Evolutionary conservation across 2,329 filamentous ascomycete genomes (phyloP), one percentile per base, ranked within the genome.

Genomic region (Phaeoacremonium minimum): DNA sequence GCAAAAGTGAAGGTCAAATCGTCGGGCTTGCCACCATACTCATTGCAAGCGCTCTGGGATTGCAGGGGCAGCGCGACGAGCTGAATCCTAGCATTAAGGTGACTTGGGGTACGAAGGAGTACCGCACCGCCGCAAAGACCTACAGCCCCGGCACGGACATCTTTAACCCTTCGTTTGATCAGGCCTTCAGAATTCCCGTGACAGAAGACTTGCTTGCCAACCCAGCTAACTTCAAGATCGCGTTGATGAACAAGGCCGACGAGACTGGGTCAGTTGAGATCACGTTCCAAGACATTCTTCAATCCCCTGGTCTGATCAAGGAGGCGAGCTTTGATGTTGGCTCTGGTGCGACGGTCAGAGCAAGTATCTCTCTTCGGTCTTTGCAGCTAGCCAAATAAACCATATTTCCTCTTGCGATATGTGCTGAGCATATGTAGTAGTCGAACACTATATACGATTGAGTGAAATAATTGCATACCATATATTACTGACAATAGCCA

Each of bases 131-230:
- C 2, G 51, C 57, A 37, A 64, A 67, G 52, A 49, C 56, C 0
- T 67, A 71, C 46, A 56, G 52, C 3, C 65, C 66, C 0, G 68
- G 68, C 3, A 59, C 50, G 4, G 68, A 71, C 33, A 68, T 71
- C 42, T 66, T 64, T 53, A 72, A 70, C 46, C 68, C 68, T 3
- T 52, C 58, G 3, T 72, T 69, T 36, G 66, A 71, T 39, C 58
- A 64, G 45, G 58, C 61, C 0, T 71, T 71, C 51, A 52, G 51
- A 7, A 57, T 71, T 30, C 64, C 66, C 0, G 37, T 71, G 6
- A 50, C 51, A 13, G 55, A 51, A 7, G 52, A 50, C 11, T 43
- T 54, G 44, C 33, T 56, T 2, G 42, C 44, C 19, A 48, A 51
- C 28, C 46, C 51, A 5, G 44, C 46, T 2, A 51, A 28, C 37